Percentiles rank a stretch among this genome's conserved stretches.
Evolutionary conservation across 2,329 filamentous ascomycete species (phyloP).

Genomic region (Capronia epimyces): DNA sequence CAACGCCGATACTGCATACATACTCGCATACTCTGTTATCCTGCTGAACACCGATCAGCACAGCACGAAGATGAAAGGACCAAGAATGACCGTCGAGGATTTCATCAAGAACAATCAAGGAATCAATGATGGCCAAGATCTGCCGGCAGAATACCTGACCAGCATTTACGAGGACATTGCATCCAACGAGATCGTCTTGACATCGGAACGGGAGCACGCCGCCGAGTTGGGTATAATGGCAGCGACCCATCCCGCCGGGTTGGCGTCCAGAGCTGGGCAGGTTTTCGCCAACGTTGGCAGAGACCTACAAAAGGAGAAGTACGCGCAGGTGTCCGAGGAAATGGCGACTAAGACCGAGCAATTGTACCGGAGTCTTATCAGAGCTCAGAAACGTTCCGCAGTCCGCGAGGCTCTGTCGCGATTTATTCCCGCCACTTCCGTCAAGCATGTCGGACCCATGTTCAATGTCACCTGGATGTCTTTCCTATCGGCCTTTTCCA

Average conservation of each 20-base stretch:
- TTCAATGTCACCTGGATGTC: conserved; percentile 99
- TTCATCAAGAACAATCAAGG: conserved; percentile 99
- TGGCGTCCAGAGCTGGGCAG: conserved; percentile 79
- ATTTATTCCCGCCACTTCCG: conserved; percentile 89
- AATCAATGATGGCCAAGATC: conserved; percentile 91
- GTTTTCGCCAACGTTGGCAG: conserved; percentile 87
- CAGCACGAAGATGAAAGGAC: conserved; percentile 73
- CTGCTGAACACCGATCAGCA: conserved; percentile 95
- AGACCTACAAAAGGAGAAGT: conserved; percentile 86
- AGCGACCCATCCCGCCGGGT: conserved; percentile 56
- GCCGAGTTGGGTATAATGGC: conserved; percentile 65
- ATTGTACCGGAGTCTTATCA: conserved; percentile 87
- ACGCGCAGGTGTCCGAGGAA: conserved; percentile 90
- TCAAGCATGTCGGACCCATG: conserved; percentile 94
- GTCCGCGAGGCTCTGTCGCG: conserved; percentile 60
- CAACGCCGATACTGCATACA: conserved; percentile 95
- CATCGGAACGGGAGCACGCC: conserved; percentile 84
- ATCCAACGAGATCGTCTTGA: conserved; percentile 85
- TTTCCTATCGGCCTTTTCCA: conserved; percentile 88
- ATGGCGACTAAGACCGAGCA: conserved; percentile 78
- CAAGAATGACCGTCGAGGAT: conserved; percentile 89
- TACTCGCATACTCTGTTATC: conserved; percentile 93
- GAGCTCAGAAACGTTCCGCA: conserved; percentile 77
- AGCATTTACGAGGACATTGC: conserved; percentile 90
- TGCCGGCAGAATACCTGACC: conserved; percentile 85